Evolutionary conservation across 2,329 filamentous ascomycete species (phyloP).

Genomic region (Venturia carpophila): DNA sequence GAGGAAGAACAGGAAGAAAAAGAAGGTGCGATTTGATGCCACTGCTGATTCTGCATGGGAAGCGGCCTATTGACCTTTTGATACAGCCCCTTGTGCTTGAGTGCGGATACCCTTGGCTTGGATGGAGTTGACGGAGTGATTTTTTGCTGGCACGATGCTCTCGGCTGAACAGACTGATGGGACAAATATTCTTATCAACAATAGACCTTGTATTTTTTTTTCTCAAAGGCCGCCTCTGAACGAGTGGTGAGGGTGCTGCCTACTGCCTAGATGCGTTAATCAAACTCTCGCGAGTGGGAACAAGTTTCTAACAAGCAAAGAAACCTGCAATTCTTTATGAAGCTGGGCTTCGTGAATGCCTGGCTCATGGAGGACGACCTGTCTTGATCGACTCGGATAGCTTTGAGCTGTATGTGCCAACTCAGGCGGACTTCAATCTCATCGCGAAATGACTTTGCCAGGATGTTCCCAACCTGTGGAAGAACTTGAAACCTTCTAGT

Average conservation of each 20-base stretch:
- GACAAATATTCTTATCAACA: background rate
- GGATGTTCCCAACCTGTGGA: background rate
- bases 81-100: background rate
- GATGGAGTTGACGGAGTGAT: slow-evolving; percentile 2
- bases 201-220: background rate
- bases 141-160: background rate
- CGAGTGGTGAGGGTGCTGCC: background rate
- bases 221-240: background rate
- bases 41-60: slow-evolving; percentile 7
- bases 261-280: background rate
- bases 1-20: background rate
- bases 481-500: background rate
- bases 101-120: slow-evolving; percentile 10
- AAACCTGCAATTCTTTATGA: too few species aligned
- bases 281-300: background rate
- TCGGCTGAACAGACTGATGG: background rate
- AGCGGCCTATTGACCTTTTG: background rate
- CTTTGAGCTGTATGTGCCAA: background rate
- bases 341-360: too few species aligned
- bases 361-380: too few species aligned
- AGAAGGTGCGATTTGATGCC: slow-evolving; percentile 9
- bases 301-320: background rate
- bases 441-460: background rate
- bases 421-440: background rate
- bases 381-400: too few species aligned